Conservation (phyloP, 2,329 filamentous ascomycete genomes). For the Fusarium sp. region DNA sequence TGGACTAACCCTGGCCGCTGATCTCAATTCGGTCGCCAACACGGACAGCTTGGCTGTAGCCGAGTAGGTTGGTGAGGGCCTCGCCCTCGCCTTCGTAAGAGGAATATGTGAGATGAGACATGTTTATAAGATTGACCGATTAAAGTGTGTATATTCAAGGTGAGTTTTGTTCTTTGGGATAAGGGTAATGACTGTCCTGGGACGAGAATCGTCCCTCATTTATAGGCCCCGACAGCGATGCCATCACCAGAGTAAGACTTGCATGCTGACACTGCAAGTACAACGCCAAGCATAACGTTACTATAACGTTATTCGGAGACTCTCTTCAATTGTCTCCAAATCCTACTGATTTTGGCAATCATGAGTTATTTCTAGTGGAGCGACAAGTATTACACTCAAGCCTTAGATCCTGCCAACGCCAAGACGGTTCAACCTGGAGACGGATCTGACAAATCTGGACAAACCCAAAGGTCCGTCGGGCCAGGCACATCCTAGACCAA, state of each 20-base stretch:
- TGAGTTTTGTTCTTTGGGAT: fast-evolving
- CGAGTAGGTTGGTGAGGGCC: constrained; percentile 45
- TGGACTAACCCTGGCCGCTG: constrained; percentile 58
- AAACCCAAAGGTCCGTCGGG: not conserved
- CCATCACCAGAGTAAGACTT: too few relatives aligned
- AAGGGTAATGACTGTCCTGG: not conserved
- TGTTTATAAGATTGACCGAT: not conserved
- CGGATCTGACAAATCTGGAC: constrained; percentile 37
- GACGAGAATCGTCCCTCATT: not conserved
- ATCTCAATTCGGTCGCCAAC: constrained; percentile 61
- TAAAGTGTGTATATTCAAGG: fast-evolving
- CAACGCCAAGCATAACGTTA: not conserved
- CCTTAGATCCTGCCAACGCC: not conserved
- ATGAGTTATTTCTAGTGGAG: not conserved
- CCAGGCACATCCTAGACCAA: not conserved
- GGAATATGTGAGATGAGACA: constrained; percentile 50
- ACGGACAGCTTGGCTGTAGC: constrained; percentile 62
- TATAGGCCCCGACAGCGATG: not conserved
- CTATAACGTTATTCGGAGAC: not conserved
- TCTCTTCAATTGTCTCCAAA: not conserved
- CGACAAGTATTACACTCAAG: not conserved
- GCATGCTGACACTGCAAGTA: not conserved
- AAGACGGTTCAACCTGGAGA: constrained; percentile 30
- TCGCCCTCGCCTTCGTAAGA: constrained; percentile 49
- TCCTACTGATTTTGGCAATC: not conserved